Conservation (phyloP, 352 stramenopile species). For the Phytophthora pistaciae region DNA sequence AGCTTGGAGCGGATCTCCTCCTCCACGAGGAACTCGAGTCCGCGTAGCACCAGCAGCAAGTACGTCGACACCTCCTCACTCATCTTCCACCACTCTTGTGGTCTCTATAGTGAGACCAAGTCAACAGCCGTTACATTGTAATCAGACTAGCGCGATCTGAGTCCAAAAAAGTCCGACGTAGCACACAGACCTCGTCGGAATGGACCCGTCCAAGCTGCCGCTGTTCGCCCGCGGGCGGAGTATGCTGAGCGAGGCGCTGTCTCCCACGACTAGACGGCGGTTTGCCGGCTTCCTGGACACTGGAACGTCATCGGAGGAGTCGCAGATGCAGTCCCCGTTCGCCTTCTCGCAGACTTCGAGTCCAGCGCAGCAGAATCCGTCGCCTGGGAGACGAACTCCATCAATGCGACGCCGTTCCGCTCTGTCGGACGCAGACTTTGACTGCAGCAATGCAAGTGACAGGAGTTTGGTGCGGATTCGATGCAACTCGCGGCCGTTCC, state of each 20-base stretch:
- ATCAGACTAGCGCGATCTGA: constrained; percentile 19
- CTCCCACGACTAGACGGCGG: constrained; percentile 53
- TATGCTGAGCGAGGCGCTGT: constrained; percentile 68
- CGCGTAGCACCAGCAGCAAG: constrained; percentile 80
- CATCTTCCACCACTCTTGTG: constrained; percentile 16
- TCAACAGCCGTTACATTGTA: constrained; percentile 22
- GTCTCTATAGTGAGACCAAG: constrained; percentile 24
- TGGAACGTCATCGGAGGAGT: constrained; percentile 7
- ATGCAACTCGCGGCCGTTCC: constrained; percentile 57
- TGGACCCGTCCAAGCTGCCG: constrained; percentile 37
- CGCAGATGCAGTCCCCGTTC: constrained; percentile 17
- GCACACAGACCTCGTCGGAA: not conserved
- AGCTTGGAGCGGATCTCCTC: constrained; percentile 78
- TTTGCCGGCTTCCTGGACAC: constrained; percentile 61
- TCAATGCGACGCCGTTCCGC: constrained; percentile 35
- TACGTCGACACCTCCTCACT: constrained; percentile 48
- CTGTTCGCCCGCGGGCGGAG: constrained; percentile 45
- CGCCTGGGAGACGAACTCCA: constrained; percentile 16
- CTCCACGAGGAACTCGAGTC: constrained; percentile 74
- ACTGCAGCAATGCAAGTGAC: not conserved
- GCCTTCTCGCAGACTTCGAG: constrained; percentile 22
- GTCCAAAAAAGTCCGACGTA: constrained; percentile 4
- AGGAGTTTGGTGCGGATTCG: constrained; percentile 58
- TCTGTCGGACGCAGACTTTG: constrained; percentile 33
- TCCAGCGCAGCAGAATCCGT: not conserved